Evolutionary conservation across 2,329 filamentous ascomycete species (phyloP).

Genomic region (Lecanicillium sp.): DNA sequence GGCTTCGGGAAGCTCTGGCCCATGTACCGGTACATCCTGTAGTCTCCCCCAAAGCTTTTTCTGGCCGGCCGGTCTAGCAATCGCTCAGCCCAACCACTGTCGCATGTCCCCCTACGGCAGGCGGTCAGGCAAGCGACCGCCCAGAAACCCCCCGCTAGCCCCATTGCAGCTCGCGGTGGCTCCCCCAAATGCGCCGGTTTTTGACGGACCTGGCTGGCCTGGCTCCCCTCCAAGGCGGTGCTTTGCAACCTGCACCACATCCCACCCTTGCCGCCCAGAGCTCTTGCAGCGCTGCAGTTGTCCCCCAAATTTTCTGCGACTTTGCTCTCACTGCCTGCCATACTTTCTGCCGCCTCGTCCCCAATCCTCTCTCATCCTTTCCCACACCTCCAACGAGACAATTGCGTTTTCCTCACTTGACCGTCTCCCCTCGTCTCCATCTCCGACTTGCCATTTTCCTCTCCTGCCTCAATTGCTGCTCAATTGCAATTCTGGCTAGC

Average conservation of each 20-base stretch:
- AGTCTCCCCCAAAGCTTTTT: conserved; percentile 10
- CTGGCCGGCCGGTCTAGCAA: not conserved
- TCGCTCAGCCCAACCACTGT: no score
- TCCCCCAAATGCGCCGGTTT: not conserved
- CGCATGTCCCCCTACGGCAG: not conserved
- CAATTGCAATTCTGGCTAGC: no score
- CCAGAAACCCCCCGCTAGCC: no score
- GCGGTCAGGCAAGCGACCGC: not conserved
- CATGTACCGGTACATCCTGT: conserved; percentile 10
- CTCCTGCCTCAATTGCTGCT: not conserved
- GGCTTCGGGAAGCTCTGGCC: no score
- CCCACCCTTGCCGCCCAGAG: no score
- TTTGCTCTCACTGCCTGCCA: not conserved
- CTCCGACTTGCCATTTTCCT: not conserved
- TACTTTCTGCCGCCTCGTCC: not conserved
- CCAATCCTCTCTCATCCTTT: no score
- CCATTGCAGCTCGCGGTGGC: not conserved
- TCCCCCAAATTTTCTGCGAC: no score
- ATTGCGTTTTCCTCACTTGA: not conserved
- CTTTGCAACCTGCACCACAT: no score
- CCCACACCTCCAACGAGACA: no score
- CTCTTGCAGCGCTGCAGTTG: no score
- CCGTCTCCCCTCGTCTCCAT: not conserved
- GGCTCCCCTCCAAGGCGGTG: not conserved
- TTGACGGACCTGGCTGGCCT: not conserved